These are phyloP conservation scores for Fusarium chlamydosporum DNA, from an alignment of 2,329 filamentous ascomycete genomes.

Conservation along the genomic window DNA sequence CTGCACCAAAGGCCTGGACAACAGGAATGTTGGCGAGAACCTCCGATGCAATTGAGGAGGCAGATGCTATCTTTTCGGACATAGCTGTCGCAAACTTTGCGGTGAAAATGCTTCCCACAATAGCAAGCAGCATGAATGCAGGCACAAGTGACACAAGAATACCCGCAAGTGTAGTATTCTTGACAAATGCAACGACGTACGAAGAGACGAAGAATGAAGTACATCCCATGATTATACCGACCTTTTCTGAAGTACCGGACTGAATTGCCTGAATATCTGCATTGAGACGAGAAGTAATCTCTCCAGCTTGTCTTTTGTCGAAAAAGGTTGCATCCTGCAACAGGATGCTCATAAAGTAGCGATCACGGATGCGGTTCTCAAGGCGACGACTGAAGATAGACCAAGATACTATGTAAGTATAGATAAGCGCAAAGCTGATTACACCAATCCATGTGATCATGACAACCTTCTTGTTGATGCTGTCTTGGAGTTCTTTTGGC, in stretches of 20 bases:
- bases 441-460: conserved; percentile 74
- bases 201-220: conserved; percentile 76
- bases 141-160: conserved; percentile 75
- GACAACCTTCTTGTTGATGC: conserved; percentile 71
- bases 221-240: conserved; percentile 73
- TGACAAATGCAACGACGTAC: conserved; percentile 76
- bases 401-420: conserved; percentile 75
- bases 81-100: conserved; percentile 66
- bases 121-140: conserved; percentile 72
- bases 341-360: conserved; percentile 71
- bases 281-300: conserved; percentile 74
- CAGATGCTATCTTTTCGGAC: conserved; percentile 68
- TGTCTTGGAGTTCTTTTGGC: conserved; percentile 55
- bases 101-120: conserved; percentile 68
- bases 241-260: conserved; percentile 78
- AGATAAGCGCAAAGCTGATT: conserved; percentile 74
- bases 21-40: conserved; percentile 71
- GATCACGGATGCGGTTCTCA: conserved; percentile 72
- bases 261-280: conserved; percentile 76
- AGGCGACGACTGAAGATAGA: conserved; percentile 74
- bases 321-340: conserved; percentile 75
- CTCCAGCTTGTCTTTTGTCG: conserved; percentile 72
- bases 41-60: conserved; percentile 74
- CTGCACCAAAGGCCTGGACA: conserved; percentile 75
- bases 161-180: conserved; percentile 72